Percentiles rank a stretch among this genome's conserved stretches.
phyloP scores from a whole-genome alignment of 441 rosid species.

The Corymbia citriodora region DNA sequence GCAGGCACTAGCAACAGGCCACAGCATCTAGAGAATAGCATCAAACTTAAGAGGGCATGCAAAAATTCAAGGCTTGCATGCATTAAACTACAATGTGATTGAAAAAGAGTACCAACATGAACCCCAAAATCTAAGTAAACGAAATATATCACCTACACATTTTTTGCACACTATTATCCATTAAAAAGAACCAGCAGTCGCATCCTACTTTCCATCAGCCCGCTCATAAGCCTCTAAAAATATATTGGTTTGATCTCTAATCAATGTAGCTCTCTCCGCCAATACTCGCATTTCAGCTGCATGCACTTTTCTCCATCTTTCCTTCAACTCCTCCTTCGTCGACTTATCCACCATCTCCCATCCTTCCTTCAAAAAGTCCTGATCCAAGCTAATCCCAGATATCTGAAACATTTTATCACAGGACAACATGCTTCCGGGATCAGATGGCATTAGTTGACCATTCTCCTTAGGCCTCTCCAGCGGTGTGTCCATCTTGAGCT shows the following conservation, averaged over 20 bases:
- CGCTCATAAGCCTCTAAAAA: slow-evolving; percentile 9
- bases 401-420: not conserved
- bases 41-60: not conserved
- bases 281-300: slow-evolving; percentile 30
- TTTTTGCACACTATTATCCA: not conserved
- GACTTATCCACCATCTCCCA: slow-evolving; percentile 15
- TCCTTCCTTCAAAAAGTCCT: not conserved
- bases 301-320: slow-evolving; percentile 27
- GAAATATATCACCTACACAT: not conserved
- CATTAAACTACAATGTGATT: not conserved
- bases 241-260: slow-evolving; percentile 22
- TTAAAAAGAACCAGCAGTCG: not conserved
- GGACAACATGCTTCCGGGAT: not conserved
- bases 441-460: not conserved
- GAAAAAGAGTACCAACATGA: not conserved
- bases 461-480: not conserved
- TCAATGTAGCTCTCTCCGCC: slow-evolving; percentile 16
- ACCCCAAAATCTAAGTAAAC: not conserved
- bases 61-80: not conserved
- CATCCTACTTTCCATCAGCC: not conserved
- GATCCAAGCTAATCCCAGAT: not conserved
- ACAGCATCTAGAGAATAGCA: not conserved
- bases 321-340: slow-evolving; percentile 26
- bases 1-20: not conserved
- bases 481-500: not conserved